Percentiles rank a stretch among this genome's conserved stretches.
These are phyloP conservation scores for Colletotrichum sp. DNA, from an alignment of 2,329 filamentous ascomycete genomes.

Conservation along the genomic window DNA sequence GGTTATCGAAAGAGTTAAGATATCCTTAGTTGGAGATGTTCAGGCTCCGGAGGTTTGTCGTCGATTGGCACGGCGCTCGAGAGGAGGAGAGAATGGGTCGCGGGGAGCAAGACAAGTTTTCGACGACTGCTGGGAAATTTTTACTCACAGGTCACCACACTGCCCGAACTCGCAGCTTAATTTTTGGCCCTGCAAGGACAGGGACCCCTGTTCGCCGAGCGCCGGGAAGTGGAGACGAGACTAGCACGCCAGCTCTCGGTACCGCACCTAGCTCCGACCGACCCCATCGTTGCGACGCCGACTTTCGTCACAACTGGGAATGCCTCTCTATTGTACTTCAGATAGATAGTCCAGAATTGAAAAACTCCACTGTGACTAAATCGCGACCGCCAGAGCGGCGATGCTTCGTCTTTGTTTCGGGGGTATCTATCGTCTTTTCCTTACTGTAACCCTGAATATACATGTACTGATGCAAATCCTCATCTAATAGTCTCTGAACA, in stretches of 20 bases:
- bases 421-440: conserved; percentile 17
- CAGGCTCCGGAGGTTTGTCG: conserved; percentile 1
- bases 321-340: background rate
- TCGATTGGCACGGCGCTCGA: conserved; percentile 9
- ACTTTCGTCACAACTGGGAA: background rate
- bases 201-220: conserved; percentile 8
- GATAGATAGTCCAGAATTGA: background rate
- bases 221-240: conserved; percentile 18
- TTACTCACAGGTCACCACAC: conserved; percentile 9
- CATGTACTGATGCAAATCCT: background rate
- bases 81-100: background rate
- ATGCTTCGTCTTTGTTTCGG: background rate
- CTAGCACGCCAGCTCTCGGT: background rate
- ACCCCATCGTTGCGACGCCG: background rate
- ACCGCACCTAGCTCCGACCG: background rate
- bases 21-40: background rate
- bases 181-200: conserved; percentile 16
- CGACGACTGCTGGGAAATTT: conserved; percentile 18
- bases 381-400: background rate
- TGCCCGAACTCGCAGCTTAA: conserved; percentile 19
- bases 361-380: background rate
- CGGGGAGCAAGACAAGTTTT: conserved; percentile 8
- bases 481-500: conserved; percentile 73
- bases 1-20: background rate
- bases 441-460: background rate